These are phyloP conservation scores for Umbelopsis isabellina DNA, from an alignment of 192 early-diverging fungal genomes.

Conservation along the genomic window DNA sequence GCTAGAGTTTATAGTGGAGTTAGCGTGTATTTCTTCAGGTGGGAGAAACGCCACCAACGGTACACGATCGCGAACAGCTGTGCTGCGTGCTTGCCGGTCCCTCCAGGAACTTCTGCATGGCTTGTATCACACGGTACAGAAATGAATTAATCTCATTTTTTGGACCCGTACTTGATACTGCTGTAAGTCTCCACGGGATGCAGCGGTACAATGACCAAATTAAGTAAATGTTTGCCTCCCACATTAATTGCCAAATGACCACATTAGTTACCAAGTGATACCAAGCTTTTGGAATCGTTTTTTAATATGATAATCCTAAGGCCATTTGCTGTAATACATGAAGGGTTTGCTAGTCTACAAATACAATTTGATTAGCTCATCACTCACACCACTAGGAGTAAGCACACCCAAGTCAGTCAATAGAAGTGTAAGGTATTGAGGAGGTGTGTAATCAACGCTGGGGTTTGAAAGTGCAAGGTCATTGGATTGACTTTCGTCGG, in stretches of 20 bases:
- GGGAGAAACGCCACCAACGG: slow-evolving; percentile 10
- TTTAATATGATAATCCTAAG: not conserved
- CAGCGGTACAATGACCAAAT: too few relatives aligned
- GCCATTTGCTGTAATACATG: not conserved
- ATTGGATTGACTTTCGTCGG: slow-evolving; percentile 18
- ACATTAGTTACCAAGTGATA: too few relatives aligned
- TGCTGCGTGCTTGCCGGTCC: too few relatives aligned
- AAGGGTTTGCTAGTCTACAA: slow-evolving; percentile 48
- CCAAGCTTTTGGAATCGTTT: not conserved
- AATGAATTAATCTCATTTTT: too few relatives aligned
- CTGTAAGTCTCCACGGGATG: too few relatives aligned
- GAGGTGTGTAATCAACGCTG: slow-evolving; percentile 91
- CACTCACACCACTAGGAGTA: slow-evolving; percentile 86
- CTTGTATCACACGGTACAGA: too few relatives aligned
- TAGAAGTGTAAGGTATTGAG: slow-evolving; percentile 85
- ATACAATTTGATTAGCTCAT: slow-evolving; percentile 85
- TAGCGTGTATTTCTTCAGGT: too few relatives aligned
- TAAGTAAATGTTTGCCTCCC: too few relatives aligned
- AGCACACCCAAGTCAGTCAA: slow-evolving; percentile 92
- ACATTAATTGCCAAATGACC: too few relatives aligned
- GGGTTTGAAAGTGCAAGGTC: slow-evolving; percentile 64
- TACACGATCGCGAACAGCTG: not conserved
- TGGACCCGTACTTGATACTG: too few relatives aligned
- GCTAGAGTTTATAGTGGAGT: too few relatives aligned
- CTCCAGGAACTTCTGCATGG: too few relatives aligned